Conservation (phyloP, 2,329 filamentous ascomycete species). For the Fusarium sp. region DNA sequence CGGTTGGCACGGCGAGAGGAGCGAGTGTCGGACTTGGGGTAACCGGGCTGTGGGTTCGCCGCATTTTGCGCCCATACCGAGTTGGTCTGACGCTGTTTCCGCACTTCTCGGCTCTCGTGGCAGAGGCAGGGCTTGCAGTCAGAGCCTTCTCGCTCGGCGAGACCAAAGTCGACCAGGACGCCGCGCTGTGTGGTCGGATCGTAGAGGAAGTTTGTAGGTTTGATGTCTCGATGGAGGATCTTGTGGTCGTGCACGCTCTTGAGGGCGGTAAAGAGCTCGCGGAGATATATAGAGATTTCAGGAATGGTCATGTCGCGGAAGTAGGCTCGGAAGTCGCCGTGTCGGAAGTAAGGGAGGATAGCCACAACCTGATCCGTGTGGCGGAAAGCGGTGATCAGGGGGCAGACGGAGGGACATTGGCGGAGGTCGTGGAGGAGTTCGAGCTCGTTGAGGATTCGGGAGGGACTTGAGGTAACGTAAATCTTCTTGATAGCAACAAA, state of each 20-base stretch:
- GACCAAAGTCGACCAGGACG: conserved; percentile 98
- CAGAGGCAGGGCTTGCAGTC: conserved; percentile 89
- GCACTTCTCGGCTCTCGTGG: conserved; percentile 74
- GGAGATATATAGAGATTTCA: conserved; percentile 92
- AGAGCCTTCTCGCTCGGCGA: conserved; percentile 87
- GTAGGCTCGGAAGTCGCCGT: conserved; percentile 95
- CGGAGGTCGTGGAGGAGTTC: conserved; percentile 92
- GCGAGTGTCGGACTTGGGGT: conserved; percentile 91
- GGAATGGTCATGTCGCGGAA: conserved; percentile 90
- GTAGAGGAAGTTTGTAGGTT: conserved; percentile 98
- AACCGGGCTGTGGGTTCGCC: conserved; percentile 72
- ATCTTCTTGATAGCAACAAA: conserved; percentile 99
- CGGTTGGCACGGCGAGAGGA: conserved; percentile 93
- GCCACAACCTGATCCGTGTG: conserved; percentile 95
- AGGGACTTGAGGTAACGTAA: conserved; percentile 96
- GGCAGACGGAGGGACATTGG: conserved; percentile 88
- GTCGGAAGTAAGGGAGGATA: conserved; percentile 94
- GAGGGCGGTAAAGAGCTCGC: conserved; percentile 88
- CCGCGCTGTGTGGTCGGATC: conserved; percentile 85
- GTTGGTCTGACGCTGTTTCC: conserved; percentile 72
- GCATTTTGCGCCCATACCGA: conserved; percentile 71
- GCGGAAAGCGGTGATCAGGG: conserved; percentile 97
- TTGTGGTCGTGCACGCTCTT: conserved; percentile 84
- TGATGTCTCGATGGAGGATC: conserved; percentile 96
- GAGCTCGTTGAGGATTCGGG: conserved; percentile 95